Conservation (phyloP, 1,139 yeast species). For the Pichia sp. region DNA sequence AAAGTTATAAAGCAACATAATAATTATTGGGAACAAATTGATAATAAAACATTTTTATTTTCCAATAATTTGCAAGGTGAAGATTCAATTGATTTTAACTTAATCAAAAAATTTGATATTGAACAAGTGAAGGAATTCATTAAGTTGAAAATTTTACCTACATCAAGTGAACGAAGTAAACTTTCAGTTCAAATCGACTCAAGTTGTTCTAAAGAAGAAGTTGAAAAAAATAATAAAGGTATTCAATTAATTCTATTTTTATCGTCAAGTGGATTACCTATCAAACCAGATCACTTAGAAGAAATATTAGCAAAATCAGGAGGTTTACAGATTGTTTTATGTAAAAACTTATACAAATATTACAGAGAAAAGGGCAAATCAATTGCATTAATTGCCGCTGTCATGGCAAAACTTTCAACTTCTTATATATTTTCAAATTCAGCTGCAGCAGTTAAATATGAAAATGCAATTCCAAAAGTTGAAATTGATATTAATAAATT, state of each 20-base stretch:
- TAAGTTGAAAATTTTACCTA: slow-evolving; percentile 32
- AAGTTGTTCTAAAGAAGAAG: slow-evolving; percentile 31
- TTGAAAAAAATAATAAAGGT: slow-evolving; percentile 29
- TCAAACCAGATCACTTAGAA: slow-evolving; percentile 33
- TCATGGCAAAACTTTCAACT: slow-evolving; percentile 18
- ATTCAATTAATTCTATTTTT: slow-evolving; percentile 38
- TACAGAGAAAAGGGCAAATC: slow-evolving; percentile 34
- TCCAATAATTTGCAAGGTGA: slow-evolving; percentile 30
- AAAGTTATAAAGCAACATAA: slow-evolving; percentile 37
- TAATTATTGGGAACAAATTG: slow-evolving; percentile 43
- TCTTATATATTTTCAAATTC: slow-evolving; percentile 6
- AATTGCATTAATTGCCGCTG: slow-evolving; percentile 19
- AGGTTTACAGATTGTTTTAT: slow-evolving; percentile 32
- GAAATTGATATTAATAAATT: slow-evolving; percentile 17
- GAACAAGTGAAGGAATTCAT: slow-evolving; percentile 33
- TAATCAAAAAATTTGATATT: slow-evolving; percentile 29
- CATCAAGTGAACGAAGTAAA: slow-evolving; percentile 34
- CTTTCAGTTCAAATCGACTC: slow-evolving; percentile 37
- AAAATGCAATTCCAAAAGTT: neutral
- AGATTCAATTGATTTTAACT: slow-evolving; percentile 29
- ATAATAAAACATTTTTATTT: slow-evolving; percentile 37
- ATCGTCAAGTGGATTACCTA: slow-evolving; percentile 38
- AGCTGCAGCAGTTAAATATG: slow-evolving; percentile 1
- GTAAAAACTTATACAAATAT: slow-evolving; percentile 35
- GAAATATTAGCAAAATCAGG: slow-evolving; percentile 33